Base-by-base conservation (phyloP, 2,329 filamentous ascomycete genomes). In the Trichothecium sympodiale region DNA sequence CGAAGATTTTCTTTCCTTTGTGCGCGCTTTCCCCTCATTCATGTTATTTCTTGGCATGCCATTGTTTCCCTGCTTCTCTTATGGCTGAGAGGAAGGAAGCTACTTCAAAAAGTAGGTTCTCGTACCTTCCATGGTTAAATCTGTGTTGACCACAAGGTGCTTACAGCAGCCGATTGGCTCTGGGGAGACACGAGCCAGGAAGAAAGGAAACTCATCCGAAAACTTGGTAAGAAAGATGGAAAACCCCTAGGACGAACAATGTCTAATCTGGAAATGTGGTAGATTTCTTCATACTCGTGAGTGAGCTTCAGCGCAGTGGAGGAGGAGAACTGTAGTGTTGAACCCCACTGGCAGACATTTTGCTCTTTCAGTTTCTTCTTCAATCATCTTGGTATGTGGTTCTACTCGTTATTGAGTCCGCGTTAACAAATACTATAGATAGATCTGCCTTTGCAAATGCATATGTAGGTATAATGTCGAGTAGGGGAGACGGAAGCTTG, bases 391-490 rank as follows among this genome's bases (percentile, higher is more conserved):
- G 64, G 48, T 51, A n/a, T 13, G 43, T 1, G 12, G 4, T 4
- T 33, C 29, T 9, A 26, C 6, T 3, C 6, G 3, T 8, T 3
- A 1, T 15, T 17, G 4, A 3, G 13, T 12, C 12, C 12, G 9
- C 12, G 10, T 10, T 4, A 4, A 17, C 36, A 38, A 4, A 42
- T 8, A 8, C 5, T 3, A 4, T 2, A 48, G 47, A 50, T 4
- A 38, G 47, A 3, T 41, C 47, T 3, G 47, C 47, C 1, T 50
- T 50, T 14, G 47, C 47, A 29, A 67, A 67, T 46, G 64, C 64
- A 5, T 67, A 67, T 43, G 46, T 48, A 28, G 25, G 43, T 38
- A 0, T 3, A 1, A 18, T 20, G 4, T 25, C 20, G 10, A 25
- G 20, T 25, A 25, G 6, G 20, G 10, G 6, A 13, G n/a, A n/a